phyloP scores from a whole-genome alignment of 192 early-diverging fungal species.

The Backusella luteola region DNA sequence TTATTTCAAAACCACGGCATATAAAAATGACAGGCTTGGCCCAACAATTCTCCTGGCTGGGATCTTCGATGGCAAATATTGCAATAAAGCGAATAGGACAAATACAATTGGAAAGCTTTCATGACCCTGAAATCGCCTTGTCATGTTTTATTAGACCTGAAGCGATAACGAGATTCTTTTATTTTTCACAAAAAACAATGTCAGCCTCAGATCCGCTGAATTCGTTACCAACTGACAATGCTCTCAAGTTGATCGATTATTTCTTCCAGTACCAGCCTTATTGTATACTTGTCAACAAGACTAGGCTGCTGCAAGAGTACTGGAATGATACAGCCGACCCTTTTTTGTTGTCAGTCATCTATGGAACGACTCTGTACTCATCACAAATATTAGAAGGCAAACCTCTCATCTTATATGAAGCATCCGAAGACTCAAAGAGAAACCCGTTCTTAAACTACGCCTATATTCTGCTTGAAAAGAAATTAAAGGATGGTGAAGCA shows the following conservation, averaged over 20 bases:
- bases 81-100: background rate
- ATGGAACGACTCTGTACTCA: conserved; percentile 17
- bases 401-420: conserved; percentile 13
- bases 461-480: conserved; percentile 15
- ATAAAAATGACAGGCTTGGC: background rate
- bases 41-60: background rate
- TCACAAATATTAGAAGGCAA: conserved; percentile 19
- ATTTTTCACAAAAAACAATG: background rate
- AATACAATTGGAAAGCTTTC: background rate
- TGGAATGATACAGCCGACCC: conserved; percentile 29
- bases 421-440: background rate
- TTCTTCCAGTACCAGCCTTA: conserved; percentile 25
- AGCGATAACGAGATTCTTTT: background rate
- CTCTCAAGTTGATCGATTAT: conserved; percentile 24
- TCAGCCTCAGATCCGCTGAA: conserved; percentile 9
- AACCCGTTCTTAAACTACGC: conserved; percentile 29
- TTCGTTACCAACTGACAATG: conserved; percentile 13
- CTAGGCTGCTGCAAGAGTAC: conserved; percentile 24
- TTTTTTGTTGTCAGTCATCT: conserved; percentile 24
- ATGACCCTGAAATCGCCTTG: background rate
- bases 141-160: background rate
- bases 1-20: background rate
- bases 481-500: background rate
- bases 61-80: background rate
- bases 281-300: conserved; percentile 28